phyloP scores from a whole-genome alignment of 495 filamentous ascomycete genomes.

The Stereocaulon alpinum region DNA sequence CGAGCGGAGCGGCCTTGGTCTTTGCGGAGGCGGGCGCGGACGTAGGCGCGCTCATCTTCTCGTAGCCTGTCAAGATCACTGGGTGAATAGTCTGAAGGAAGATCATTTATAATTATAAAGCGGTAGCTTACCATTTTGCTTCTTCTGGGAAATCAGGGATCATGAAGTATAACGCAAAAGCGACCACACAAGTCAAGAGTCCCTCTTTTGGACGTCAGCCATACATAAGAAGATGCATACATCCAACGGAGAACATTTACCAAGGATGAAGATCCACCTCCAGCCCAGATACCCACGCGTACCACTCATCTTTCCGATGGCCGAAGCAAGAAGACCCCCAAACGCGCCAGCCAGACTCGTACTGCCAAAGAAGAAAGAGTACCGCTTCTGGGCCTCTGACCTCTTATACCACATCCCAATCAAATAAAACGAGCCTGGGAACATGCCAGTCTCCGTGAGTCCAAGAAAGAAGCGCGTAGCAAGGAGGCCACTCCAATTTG shows the following conservation, averaged over 20 bases:
- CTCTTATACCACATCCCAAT: constrained; percentile 86
- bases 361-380: constrained; percentile 79
- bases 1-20: constrained; percentile 71
- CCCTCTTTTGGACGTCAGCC: constrained; percentile 50
- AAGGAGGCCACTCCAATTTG: constrained; percentile 69
- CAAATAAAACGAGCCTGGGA: constrained; percentile 72
- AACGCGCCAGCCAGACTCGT: constrained; percentile 81
- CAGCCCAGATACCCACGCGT: constrained; percentile 65
- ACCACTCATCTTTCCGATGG: constrained; percentile 64
- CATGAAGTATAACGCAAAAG: constrained; percentile 64
- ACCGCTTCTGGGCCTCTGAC: constrained; percentile 76
- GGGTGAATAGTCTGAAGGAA: constrained; percentile 11
- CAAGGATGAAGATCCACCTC: constrained; percentile 60
- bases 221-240: too few species aligned
- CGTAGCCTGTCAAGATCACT: constrained; percentile 35
- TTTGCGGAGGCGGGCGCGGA: constrained; percentile 59
- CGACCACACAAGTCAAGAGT: constrained; percentile 57
- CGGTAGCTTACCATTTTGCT: constrained; percentile 33
- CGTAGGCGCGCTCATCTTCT: constrained; percentile 63
- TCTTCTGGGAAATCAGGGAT: constrained; percentile 67
- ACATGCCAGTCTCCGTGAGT: constrained; percentile 82
- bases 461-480: constrained; percentile 81
- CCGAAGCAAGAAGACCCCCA: constrained; percentile 71
- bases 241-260: background rate
- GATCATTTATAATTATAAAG: too few species aligned